These are phyloP conservation scores for Linnemannia zychae DNA, from an alignment of 192 early-diverging fungal species.

Conservation along the genomic window DNA sequence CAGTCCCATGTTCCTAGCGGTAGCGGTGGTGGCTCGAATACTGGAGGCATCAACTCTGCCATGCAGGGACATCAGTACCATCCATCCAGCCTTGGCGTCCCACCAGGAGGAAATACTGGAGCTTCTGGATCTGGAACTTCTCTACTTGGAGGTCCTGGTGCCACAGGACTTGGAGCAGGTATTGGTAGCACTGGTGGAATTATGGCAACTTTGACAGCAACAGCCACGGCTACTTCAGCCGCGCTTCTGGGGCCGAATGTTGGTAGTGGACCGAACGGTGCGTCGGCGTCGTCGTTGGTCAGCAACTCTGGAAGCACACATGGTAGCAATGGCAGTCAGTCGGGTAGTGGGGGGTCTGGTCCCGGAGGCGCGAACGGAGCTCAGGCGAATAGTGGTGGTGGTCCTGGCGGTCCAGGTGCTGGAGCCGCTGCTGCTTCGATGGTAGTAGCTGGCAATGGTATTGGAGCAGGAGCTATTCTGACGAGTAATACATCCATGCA, in stretches of 20 bases:
- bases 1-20: constrained; percentile 2
- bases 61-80: constrained; percentile 43
- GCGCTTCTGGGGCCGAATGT: constrained; percentile 17
- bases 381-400: neutral
- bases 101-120: neutral
- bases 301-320: constrained; percentile 34
- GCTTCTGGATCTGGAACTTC: neutral
- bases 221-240: neutral
- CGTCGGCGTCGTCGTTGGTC: constrained; percentile 32
- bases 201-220: neutral
- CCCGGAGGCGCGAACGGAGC: neutral
- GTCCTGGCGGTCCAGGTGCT: neutral
- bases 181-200: constrained; percentile 1
- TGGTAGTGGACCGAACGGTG: constrained; percentile 34
- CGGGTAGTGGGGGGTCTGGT: neutral
- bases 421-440: neutral
- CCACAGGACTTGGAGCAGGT: neutral
- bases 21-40: neutral
- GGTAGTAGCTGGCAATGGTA: neutral
- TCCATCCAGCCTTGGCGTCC: constrained; percentile 9
- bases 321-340: constrained; percentile 6
- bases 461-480: neutral
- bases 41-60: constrained; percentile 20
- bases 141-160: neutral
- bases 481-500: neutral